Evolutionary conservation across 1,284 basidiomycete species (phyloP).

Genomic region (Cryptococcus sp.): DNA sequence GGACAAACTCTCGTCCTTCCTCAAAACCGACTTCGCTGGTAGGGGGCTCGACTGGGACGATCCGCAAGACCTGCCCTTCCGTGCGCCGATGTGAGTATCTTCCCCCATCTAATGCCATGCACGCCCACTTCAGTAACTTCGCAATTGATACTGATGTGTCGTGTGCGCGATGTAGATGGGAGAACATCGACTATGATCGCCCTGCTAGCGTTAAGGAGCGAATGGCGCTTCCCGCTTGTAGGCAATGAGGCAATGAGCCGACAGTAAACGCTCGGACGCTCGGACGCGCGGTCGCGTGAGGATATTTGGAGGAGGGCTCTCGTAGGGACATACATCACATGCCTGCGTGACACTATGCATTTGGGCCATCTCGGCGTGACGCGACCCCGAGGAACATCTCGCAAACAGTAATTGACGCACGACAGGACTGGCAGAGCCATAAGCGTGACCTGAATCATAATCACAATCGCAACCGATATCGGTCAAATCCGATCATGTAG

Average conservation of each 20-base stretch:
- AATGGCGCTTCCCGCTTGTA: conserved; percentile 16
- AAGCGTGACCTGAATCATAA: no score
- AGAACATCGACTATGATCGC: conserved; percentile 9
- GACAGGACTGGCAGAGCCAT: no score
- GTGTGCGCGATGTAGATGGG: conserved; percentile 2
- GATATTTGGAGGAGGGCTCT: no score
- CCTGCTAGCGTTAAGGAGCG: conserved; percentile 17
- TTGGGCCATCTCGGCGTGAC: no score
- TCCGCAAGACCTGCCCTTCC: conserved; percentile 27
- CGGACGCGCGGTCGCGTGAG: background rate
- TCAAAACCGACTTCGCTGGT: conserved; percentile 58
- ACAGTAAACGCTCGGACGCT: no score
- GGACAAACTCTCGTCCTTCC: conserved; percentile 63
- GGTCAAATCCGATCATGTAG: no score
- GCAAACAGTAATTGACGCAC: no score
- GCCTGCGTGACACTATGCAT: no score
- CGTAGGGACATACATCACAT: no score
- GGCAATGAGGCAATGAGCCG: background rate
- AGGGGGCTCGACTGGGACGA: conserved; percentile 42
- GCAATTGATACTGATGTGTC: background rate
- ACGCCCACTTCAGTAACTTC: no score
- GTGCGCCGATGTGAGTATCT: conserved; percentile 27
- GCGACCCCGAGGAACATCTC: no score
- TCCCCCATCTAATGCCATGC: background rate
- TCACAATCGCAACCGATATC: no score